phyloP scores from a whole-genome alignment of 805 yeast species.

The Cyberlindnera petersonii region DNA sequence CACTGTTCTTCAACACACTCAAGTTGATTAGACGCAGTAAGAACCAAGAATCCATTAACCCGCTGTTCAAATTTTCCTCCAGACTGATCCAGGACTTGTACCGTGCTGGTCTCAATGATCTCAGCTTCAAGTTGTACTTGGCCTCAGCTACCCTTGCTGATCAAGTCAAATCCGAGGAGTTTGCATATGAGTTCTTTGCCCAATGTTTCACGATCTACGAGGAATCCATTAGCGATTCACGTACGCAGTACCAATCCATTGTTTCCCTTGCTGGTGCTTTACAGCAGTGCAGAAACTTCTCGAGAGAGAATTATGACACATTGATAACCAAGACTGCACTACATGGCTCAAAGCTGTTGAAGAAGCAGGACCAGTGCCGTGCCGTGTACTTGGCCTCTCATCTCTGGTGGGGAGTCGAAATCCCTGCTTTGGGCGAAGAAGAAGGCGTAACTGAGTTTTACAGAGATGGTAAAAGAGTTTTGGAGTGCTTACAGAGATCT shows the following conservation, averaged over 20 bases:
- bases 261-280: constrained; percentile 47
- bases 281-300: constrained; percentile 48
- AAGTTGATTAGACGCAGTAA: constrained; percentile 50
- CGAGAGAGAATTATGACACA: constrained; percentile 69
- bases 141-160: constrained; percentile 76
- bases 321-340: constrained; percentile 81
- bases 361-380: constrained; percentile 93
- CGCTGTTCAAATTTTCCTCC: constrained; percentile 70
- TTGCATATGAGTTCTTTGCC: constrained; percentile 82
- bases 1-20: constrained; percentile 61
- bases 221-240: constrained; percentile 50
- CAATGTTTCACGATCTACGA: constrained; percentile 87
- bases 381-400: constrained; percentile 86
- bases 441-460: constrained; percentile 40
- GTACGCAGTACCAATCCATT: constrained; percentile 50
- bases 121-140: constrained; percentile 45
- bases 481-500: constrained; percentile 88
- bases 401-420: constrained; percentile 88
- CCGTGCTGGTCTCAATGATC: constrained; percentile 34
- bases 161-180: constrained; percentile 63
- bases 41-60: constrained; percentile 21
- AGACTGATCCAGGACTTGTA: constrained; percentile 66
- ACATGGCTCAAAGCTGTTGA: constrained; percentile 82
- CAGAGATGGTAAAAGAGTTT: constrained; percentile 64
- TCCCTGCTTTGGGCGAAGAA: constrained; percentile 41